phyloP scores from a whole-genome alignment of 225 moss, liverwort and hornwort genomes.

The Straminergon stramineum region DNA sequence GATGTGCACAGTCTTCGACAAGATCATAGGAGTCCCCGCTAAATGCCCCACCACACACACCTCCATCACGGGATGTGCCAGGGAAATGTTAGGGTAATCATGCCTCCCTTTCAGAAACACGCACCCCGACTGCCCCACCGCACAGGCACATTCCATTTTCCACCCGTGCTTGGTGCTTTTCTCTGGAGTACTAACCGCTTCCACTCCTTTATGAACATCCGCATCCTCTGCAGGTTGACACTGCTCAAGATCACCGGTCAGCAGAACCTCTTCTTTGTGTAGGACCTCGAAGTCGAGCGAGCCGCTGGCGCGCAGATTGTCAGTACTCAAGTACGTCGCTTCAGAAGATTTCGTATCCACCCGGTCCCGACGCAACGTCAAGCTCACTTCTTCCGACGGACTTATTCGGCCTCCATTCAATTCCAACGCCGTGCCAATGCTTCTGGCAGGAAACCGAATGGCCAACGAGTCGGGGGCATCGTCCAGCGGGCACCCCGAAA shows the following conservation, averaged over 20 bases:
- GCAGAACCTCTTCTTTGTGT: conserved; percentile 39
- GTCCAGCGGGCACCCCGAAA: conserved; percentile 39
- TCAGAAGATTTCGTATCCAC: conserved; percentile 39
- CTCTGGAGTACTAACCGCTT: conserved; percentile 23
- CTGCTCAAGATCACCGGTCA: conserved; percentile 37
- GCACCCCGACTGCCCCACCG: conserved; percentile 44
- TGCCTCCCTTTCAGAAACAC: conserved; percentile 43
- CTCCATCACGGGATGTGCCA: conserved; percentile 45
- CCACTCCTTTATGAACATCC: conserved; percentile 4
- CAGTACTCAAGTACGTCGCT: conserved; percentile 52
- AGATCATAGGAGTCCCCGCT: conserved; percentile 25
- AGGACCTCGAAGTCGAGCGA: conserved; percentile 33
- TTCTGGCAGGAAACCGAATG: conserved; percentile 39
- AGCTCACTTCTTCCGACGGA: conserved; percentile 48
- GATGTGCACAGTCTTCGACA: conserved; percentile 46
- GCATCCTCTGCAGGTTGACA: conserved; percentile 20
- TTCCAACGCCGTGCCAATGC: conserved; percentile 51
- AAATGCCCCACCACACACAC: conserved; percentile 36
- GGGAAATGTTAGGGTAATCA: conserved; percentile 26
- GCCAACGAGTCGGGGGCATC: conserved; percentile 38
- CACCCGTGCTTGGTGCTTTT: conserved; percentile 42
- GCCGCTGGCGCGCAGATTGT: conserved; percentile 40
- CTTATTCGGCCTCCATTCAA: conserved; percentile 54
- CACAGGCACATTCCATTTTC: conserved; percentile 52
- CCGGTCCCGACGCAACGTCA: conserved; percentile 44